Percentiles rank a stretch among this genome's conserved stretches.
phyloP scores from a whole-genome alignment of 768 basidiomycete genomes.

The Serpula lacrymans region DNA sequence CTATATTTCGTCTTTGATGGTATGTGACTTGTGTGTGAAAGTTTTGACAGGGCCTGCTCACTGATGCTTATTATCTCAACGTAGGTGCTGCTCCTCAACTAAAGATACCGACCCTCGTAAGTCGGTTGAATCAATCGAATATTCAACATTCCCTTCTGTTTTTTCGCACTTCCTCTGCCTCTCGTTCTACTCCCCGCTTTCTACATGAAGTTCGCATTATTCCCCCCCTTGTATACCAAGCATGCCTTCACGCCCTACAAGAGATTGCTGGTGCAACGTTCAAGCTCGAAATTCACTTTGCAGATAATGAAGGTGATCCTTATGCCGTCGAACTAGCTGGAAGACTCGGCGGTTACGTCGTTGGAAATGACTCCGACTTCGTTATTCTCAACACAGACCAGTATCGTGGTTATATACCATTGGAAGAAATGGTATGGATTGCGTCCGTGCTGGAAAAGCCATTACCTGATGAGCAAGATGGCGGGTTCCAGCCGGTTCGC shows the following conservation, averaged over 20 bases:
- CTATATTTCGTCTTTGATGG: constrained; percentile 84
- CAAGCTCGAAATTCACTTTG: constrained; percentile 57
- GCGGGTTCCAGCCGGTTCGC: constrained; percentile 57
- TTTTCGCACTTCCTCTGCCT: constrained; percentile 71
- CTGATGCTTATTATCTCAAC: constrained; percentile 13
- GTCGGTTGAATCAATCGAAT: constrained; percentile 53
- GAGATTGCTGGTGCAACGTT: constrained; percentile 31
- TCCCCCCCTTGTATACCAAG: constrained; percentile 60
- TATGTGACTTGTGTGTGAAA: constrained; percentile 30
- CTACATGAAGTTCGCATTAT: constrained; percentile 71
- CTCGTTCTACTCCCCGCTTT: constrained; percentile 64
- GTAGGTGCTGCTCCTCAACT: constrained; percentile 67
- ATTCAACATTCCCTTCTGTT: constrained; percentile 68
- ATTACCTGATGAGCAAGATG: constrained; percentile 43
- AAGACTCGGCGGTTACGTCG: constrained; percentile 66
- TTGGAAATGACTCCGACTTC: constrained; percentile 81
- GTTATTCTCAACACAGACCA: constrained; percentile 72
- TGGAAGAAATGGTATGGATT: constrained; percentile 74
- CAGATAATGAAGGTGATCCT: constrained; percentile 81
- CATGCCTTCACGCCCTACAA: constrained; percentile 56
- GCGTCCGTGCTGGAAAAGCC: constrained; percentile 15
- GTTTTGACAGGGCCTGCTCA: not conserved
- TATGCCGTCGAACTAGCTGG: constrained; percentile 84
- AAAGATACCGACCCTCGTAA: constrained; percentile 67
- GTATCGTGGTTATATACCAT: constrained; percentile 73